A percentile compares a stretch with the other conserved stretches of the same genome.
Evolutionary conservation across 1,284 basidiomycete genomes (phyloP).

Genomic region (Pterula multifida): DNA sequence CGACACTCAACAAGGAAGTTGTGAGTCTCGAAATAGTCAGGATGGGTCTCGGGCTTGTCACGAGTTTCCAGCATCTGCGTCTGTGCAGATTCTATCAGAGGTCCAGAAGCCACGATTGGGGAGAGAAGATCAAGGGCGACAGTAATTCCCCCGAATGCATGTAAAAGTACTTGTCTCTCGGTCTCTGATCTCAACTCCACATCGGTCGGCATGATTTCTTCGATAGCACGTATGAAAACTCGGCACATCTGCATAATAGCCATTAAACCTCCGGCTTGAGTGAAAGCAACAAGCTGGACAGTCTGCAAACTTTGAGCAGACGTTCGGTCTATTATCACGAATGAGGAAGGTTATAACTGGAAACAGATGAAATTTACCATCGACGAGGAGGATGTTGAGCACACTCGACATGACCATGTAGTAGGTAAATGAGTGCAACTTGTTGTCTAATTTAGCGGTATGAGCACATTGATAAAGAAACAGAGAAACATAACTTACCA

Average conservation of each 20-base stretch:
- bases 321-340: slow-evolving; percentile 47
- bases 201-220: slow-evolving; percentile 32
- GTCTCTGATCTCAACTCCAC: slow-evolving; percentile 44
- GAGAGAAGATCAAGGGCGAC: slow-evolving; percentile 71
- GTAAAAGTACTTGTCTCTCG: slow-evolving; percentile 51
- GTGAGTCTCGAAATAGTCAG: slow-evolving; percentile 73
- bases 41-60: slow-evolving; percentile 67
- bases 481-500: slow-evolving; percentile 25
- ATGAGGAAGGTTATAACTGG: slow-evolving; percentile 2
- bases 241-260: slow-evolving; percentile 53
- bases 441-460: slow-evolving; percentile 30
- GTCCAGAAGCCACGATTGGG: slow-evolving; percentile 68
- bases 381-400: slow-evolving; percentile 66
- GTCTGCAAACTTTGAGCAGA: slow-evolving; percentile 72
- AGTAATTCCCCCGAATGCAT: slow-evolving; percentile 75
- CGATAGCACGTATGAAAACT: slow-evolving; percentile 46
- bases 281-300: slow-evolving; percentile 68
- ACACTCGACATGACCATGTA: slow-evolving; percentile 73
- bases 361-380: slow-evolving; percentile 42
- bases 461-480: slow-evolving; percentile 5
- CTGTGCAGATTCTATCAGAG: slow-evolving; percentile 79
- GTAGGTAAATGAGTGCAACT: slow-evolving; percentile 45
- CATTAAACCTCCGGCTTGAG: slow-evolving; percentile 62
- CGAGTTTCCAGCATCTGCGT: slow-evolving; percentile 63
- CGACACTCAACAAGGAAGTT: slow-evolving; percentile 82